Conservation (phyloP, 768 basidiomycete species). For the Leucosporidium scottii region DNA sequence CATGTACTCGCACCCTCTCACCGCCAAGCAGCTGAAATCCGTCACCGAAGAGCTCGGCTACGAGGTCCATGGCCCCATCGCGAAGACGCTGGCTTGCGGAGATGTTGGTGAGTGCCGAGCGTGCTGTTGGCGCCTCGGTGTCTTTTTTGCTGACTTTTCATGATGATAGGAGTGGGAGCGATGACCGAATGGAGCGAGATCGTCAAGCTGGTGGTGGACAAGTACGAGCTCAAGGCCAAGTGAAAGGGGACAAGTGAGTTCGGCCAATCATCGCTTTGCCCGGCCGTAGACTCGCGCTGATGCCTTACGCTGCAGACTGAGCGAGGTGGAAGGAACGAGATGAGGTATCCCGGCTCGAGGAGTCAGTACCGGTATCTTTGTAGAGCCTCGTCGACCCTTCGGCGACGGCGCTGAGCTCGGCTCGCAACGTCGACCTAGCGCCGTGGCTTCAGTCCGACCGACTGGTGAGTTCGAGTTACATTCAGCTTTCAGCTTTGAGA, state of each 20-base stretch:
- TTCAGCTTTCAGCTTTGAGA: too few relatives aligned
- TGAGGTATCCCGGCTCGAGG: too few relatives aligned
- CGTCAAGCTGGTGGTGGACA: slow-evolving; percentile 41
- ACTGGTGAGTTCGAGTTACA: too few relatives aligned
- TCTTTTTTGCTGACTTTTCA: background rate
- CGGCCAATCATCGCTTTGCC: too few relatives aligned
- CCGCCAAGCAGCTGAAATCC: slow-evolving; percentile 68
- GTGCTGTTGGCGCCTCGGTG: background rate
- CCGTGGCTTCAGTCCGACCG: too few relatives aligned
- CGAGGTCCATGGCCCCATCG: slow-evolving; percentile 74
- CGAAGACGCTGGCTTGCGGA: slow-evolving; percentile 82
- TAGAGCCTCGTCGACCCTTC: too few relatives aligned
- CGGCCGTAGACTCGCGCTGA: too few relatives aligned
- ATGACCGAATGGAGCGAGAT: slow-evolving; percentile 97
- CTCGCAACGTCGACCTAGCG: too few relatives aligned
- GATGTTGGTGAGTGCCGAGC: slow-evolving; percentile 62
- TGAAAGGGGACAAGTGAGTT: background rate
- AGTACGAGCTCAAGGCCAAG: slow-evolving; percentile 20
- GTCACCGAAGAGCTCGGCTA: slow-evolving; percentile 72
- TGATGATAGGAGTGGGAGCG: slow-evolving; percentile 65
- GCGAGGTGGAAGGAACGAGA: too few relatives aligned
- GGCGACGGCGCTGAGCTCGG: too few relatives aligned
- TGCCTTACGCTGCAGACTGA: too few relatives aligned
- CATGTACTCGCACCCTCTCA: slow-evolving; percentile 94
- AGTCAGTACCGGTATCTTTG: too few relatives aligned